These are phyloP conservation scores for Manihot esculenta DNA, from an alignment of 441 rosid genomes.

Conservation along the genomic window DNA sequence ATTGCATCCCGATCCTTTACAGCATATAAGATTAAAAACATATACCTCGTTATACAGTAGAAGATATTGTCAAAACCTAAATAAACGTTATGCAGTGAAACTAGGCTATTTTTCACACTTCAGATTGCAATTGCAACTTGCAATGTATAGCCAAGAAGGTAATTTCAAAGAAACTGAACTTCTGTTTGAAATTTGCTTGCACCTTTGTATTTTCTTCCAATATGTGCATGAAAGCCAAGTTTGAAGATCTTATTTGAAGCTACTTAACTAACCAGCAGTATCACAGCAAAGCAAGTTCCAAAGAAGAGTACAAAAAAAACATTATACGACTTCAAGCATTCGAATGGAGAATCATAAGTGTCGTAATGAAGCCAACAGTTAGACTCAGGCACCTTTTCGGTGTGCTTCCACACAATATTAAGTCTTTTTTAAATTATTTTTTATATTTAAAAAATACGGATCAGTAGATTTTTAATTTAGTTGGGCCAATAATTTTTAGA, in stretches of 20 bases:
- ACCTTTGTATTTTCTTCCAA: no score
- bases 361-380: no score
- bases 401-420: no score
- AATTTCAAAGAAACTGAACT: no score
- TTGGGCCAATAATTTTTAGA: no score
- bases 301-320: neutral
- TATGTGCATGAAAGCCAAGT: neutral
- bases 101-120: constrained; percentile 3
- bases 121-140: constrained; percentile 4
- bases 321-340: neutral
- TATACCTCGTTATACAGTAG: neutral
- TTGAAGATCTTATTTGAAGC: neutral
- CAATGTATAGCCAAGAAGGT: neutral
- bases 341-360: neutral
- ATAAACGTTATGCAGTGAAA: neutral
- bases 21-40: constrained; percentile 17
- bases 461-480: no score
- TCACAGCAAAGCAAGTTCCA: neutral
- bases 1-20: constrained; percentile 47
- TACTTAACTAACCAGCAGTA: neutral
- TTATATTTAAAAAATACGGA: no score
- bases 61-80: constrained; percentile 4
- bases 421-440: no score
- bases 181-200: no score
- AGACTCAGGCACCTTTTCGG: no score